Percentiles rank a stretch among this genome's conserved stretches.
Evolutionary conservation across 2,329 filamentous ascomycete genomes (phyloP).

Genomic region (Colletotrichum viniferum): DNA sequence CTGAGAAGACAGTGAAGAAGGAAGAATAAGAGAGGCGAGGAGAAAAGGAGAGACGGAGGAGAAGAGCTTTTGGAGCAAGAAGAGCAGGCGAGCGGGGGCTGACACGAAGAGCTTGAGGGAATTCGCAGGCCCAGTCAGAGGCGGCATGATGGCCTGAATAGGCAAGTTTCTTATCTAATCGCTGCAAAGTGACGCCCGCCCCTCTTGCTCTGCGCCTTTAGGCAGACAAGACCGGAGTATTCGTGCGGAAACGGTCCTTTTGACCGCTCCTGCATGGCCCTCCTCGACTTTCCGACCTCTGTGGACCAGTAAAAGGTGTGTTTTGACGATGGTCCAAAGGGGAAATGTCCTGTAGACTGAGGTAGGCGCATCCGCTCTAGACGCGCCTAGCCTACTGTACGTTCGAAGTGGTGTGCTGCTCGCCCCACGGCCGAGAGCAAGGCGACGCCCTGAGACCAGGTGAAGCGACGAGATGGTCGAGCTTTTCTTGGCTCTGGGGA

Average conservation of each 20-base stretch:
- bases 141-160: conserved; percentile 14
- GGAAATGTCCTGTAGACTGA: not conserved
- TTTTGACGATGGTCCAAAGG: not conserved
- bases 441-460: not conserved
- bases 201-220: not conserved
- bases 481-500: not conserved
- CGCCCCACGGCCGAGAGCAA: not conserved
- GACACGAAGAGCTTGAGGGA: not conserved
- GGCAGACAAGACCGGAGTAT: not conserved
- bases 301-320: not conserved
- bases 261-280: not conserved
- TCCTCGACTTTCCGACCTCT: not conserved
- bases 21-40: not conserved
- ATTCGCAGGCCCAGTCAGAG: conserved; percentile 9
- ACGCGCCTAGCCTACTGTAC: not conserved
- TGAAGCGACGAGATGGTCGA: not conserved
- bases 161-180: conserved; percentile 21
- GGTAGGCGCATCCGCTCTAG: not conserved
- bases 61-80: not conserved
- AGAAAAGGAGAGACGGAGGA: not conserved
- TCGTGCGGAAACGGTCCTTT: not conserved
- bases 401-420: not conserved
- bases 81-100: not conserved
- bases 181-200: not conserved
- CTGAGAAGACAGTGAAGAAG: not conserved